Base-by-base conservation (phyloP, 345 rosid species). In the Linum tenue region DNA sequence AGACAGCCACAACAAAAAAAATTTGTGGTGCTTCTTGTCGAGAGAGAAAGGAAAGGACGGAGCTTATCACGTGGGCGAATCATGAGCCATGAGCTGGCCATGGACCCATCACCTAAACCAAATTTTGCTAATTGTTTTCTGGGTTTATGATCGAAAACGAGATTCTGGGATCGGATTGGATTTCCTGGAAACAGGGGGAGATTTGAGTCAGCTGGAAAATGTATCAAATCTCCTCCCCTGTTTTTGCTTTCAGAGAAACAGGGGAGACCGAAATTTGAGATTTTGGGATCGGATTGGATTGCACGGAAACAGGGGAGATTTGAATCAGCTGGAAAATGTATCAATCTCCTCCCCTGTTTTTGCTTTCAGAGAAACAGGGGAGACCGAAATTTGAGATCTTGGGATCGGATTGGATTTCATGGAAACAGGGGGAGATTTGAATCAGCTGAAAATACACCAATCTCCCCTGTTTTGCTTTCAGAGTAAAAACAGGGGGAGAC, bases 1-100 rank as follows among this genome's bases (percentile, higher is more conserved):
- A 48, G 64, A 76, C 69, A 73, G 36, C 7, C 65, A 44, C 62
- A 69, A 62, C 73, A 67, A 71, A 35, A n/a, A 63, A 64, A 70
- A 57, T 59, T 5, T 67, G 65, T 55, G 66, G 64, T 55, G 61
- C 38, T 66, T 48, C 53, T 48, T 48, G 77, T 68, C 79, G 38
- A 63, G 9, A 36, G 31, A 53, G 10, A 11, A 59, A 74, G 39
- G 9, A 7, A 43, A 22, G 31, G 31, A 36, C 39, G 36, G 48
- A 5, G 48, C 3, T 58, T 65, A 48, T 69, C 80, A 70, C 74
- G 64, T 74, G 75, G 39, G 9, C 50, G 41, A 65, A 60, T 55
- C 55, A 16, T 64, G 55, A 15, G 40, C 37, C 39, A 58, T 59
- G 37, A 36, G 8, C 15, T 22, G 15, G 40, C 12, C 5, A 15